Conservation (phyloP, 805 yeast genomes). For the Starmerella asiatica region DNA sequence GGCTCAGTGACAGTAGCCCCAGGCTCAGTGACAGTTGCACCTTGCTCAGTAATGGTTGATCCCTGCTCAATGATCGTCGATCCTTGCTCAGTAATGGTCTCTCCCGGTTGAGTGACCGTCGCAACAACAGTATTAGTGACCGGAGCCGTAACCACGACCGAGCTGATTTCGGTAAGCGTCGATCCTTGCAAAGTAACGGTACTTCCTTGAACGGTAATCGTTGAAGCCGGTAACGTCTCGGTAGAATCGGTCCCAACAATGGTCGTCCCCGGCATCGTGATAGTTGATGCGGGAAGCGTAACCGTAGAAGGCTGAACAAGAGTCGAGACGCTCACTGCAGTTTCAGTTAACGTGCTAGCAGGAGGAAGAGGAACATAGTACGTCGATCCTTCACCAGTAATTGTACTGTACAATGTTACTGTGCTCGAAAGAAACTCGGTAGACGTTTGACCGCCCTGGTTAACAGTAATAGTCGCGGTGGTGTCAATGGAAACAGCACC, state of each 20-base stretch:
- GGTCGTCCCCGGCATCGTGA: constrained; percentile 6
- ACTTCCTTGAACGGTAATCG: constrained; percentile 1
- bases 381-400: constrained; percentile 6
- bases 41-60: neutral
- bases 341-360: constrained; percentile 1
- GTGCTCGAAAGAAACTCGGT: constrained; percentile 2
- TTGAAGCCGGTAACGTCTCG: constrained; percentile 2
- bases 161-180: neutral
- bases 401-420: constrained; percentile 8
- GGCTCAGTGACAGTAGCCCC: neutral
- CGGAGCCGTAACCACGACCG: neutral
- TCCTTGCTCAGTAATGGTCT: neutral
- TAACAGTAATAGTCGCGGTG: neutral
- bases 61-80: neutral
- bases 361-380: constrained; percentile 8
- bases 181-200: constrained; percentile 2
- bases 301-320: constrained; percentile 2
- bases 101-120: neutral
- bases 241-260: neutral
- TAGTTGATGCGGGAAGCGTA: constrained; percentile 6
- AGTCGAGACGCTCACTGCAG: neutral
- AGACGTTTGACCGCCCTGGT: constrained; percentile 5
- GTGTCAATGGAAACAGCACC: neutral
- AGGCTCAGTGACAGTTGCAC: neutral
- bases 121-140: constrained; percentile 1